Percentiles rank a stretch among this genome's conserved stretches.
phyloP scores from a whole-genome alignment of 768 basidiomycete species.

The Lentinus brumalis region DNA sequence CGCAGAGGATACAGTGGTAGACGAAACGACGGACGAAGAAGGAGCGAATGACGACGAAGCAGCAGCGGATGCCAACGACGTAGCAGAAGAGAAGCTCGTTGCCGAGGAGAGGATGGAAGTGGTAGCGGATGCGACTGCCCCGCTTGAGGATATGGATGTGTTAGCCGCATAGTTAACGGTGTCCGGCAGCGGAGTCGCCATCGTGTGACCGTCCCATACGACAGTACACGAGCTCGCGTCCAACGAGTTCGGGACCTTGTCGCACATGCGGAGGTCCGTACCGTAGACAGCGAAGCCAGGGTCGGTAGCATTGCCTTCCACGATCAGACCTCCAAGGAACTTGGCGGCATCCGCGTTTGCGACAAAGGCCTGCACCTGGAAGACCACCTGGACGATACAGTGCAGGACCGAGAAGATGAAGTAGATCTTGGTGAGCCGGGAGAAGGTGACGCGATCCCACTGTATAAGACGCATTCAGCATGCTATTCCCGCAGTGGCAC shows the following conservation, averaged over 20 bases:
- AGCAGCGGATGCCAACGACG: neutral
- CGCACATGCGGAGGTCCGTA: constrained; percentile 57
- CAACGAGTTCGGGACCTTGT: constrained; percentile 42
- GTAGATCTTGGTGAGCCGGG: constrained; percentile 64
- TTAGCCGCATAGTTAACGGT: constrained; percentile 23
- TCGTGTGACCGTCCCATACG: constrained; percentile 48
- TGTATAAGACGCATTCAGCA: constrained; percentile 28
- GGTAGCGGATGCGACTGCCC: neutral
- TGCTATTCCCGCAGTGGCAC: neutral
- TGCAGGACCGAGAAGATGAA: constrained; percentile 67
- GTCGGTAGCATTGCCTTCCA: constrained; percentile 49
- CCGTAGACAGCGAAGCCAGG: constrained; percentile 54
- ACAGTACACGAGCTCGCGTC: constrained; percentile 46
- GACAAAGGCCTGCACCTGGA: constrained; percentile 68
- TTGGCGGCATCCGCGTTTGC: constrained; percentile 61
- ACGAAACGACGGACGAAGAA: constrained; percentile 2
- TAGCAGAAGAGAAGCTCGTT: constrained; percentile 2
- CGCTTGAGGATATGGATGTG: neutral
- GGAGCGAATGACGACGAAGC: constrained; percentile 10
- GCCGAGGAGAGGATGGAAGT: constrained; percentile 3
- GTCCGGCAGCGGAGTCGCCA: constrained; percentile 2
- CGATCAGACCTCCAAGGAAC: constrained; percentile 53
- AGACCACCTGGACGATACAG: constrained; percentile 64
- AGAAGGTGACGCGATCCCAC: constrained; percentile 74
- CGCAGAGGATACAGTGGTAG: neutral